Conservation (phyloP, 768 basidiomycete genomes). For the Mycena olivaceomarginata region DNA sequence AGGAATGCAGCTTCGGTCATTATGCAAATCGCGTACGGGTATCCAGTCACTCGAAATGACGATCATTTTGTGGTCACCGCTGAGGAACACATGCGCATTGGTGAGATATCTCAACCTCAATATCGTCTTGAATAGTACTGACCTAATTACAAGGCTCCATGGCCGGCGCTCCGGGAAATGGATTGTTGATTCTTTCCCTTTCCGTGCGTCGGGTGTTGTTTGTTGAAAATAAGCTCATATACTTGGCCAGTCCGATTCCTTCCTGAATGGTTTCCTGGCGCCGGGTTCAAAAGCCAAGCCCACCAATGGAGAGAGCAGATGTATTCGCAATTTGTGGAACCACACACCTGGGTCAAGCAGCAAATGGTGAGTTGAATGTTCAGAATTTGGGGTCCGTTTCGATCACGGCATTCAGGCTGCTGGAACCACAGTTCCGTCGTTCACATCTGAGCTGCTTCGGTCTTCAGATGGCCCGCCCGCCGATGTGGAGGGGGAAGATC, state of each 20-base stretch:
- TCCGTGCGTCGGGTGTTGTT: conserved; percentile 47
- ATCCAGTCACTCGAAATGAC: conserved; percentile 31
- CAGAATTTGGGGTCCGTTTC: background rate
- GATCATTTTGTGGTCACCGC: conserved; percentile 44
- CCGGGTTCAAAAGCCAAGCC: conserved; percentile 55
- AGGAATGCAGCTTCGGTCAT: conserved; percentile 40
- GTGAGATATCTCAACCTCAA: background rate
- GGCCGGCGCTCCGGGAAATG: conserved; percentile 53
- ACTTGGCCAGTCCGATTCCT: conserved; percentile 42
- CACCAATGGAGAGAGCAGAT: conserved; percentile 17
- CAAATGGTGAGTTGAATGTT: conserved; percentile 30
- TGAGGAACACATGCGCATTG: conserved; percentile 46
- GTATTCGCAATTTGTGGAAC: conserved; percentile 22
- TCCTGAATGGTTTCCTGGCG: conserved; percentile 65
- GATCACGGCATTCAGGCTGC: conserved; percentile 3
- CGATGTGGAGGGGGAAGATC: conserved; percentile 25
- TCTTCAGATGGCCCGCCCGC: background rate
- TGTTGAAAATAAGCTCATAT: conserved; percentile 1
- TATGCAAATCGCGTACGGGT: conserved; percentile 40
- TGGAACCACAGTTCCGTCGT: conserved; percentile 17
- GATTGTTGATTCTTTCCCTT: conserved; percentile 55
- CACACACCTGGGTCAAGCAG: conserved; percentile 35
- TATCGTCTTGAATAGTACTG: background rate
- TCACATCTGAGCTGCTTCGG: conserved; percentile 5
- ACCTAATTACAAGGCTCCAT: background rate